These are phyloP conservation scores for Aleurites moluccanus DNA, from an alignment of 441 rosid species.

Conservation along the genomic window DNA sequence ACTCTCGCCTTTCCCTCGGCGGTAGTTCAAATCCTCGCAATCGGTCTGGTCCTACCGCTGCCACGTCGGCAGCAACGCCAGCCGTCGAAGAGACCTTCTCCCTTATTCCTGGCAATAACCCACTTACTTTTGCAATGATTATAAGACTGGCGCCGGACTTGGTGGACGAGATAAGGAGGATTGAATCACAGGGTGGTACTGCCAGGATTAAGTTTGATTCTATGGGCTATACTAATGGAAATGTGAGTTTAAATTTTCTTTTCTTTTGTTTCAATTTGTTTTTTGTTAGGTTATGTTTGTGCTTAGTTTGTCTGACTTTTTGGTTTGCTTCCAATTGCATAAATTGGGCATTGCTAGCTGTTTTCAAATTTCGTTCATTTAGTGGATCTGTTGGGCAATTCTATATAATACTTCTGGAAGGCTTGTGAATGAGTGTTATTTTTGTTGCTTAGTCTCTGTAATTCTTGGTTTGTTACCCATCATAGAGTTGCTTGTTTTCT, in stretches of 20 bases:
- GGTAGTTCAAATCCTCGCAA: constrained; percentile 20
- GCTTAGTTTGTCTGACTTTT: not conserved
- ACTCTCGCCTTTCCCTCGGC: constrained; percentile 50
- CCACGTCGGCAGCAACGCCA: constrained; percentile 2
- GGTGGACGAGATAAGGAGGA: constrained; percentile 85
- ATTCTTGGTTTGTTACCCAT: not conserved
- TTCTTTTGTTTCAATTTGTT: not conserved
- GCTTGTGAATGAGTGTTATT: not conserved
- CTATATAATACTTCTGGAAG: not conserved
- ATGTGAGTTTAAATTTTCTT: constrained; percentile 50
- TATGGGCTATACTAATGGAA: constrained; percentile 58
- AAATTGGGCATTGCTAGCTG: not conserved
- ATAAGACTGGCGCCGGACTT: constrained; percentile 81
- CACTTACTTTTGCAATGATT: constrained; percentile 75
- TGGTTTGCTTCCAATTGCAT: not conserved
- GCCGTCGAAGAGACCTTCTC: constrained; percentile 43
- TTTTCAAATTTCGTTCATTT: not conserved
- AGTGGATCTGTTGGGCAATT: not conserved
- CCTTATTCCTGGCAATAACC: constrained; percentile 63
- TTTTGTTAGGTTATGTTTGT: not conserved
- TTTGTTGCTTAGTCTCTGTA: not conserved
- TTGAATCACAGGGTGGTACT: constrained; percentile 69
- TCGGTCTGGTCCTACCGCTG: constrained; percentile 16
- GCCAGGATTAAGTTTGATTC: constrained; percentile 91
- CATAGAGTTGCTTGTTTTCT: not conserved